Evolutionary conservation across 805 yeast genomes (phyloP), one percentile per base, ranked within the genome.

Genomic region (Barnettozyma sucrosica): DNA sequence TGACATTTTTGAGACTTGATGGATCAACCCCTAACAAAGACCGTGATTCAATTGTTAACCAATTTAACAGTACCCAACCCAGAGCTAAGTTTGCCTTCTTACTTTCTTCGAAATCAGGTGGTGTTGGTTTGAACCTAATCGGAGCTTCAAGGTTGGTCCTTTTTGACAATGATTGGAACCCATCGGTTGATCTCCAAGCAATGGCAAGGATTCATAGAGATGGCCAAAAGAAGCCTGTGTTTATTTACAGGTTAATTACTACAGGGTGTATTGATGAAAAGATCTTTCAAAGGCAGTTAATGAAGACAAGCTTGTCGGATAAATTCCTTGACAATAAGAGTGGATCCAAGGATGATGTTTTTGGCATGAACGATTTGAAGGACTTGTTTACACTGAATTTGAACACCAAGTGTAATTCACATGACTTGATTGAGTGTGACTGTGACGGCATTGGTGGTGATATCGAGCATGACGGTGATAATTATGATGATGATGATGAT

Each of bases 151-250:
- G 98, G 24, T 67, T 93, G 36, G 74, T 93, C 5, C 67, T 93
- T 20, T 85, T 87, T 59, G 99, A 93, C 62, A 88, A 93, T 53
- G 98, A 93, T 60, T 93, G 99, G 99, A 93, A 93, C 54, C 99
- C 99, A 0, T 80, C 97, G 0, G 75, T 83, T 11, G 99, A 93
- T 60, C 64, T 85, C 30, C 99, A 93, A 63, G 96, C 97, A 0
- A 87, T 92, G 95, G 96, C 97, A 1, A 70, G 99, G 52, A 82
- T 93, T 7, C 96, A 92, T 61, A 72, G 99, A 57, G 97, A 92
- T 63, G 99, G 99, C 0, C 99, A 93, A 62, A 77, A 66, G 42
- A 75, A 67, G 41, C 88, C 88, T 0, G 93, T 89, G 10, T 83
- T 70, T 60, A 81, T 92, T 26, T 93, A 93, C 61, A 73, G 99